These are phyloP conservation scores for Curvularia sp. DNA, from an alignment of 2,329 filamentous ascomycete genomes.

Conservation along the genomic window DNA sequence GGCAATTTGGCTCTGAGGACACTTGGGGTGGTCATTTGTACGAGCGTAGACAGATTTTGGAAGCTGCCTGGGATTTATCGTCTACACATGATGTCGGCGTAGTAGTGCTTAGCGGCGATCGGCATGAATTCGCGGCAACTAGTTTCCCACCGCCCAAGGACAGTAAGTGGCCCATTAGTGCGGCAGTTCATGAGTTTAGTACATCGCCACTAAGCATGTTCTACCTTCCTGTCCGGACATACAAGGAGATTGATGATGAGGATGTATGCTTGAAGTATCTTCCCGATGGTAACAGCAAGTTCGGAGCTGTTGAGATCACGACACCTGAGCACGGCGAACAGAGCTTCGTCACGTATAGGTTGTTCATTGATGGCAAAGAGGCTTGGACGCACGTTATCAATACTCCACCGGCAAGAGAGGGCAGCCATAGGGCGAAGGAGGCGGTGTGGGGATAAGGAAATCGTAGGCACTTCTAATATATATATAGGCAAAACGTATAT, in stretches of 20 bases:
- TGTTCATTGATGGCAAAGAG: constrained; percentile 83
- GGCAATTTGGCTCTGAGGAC: constrained; percentile 84
- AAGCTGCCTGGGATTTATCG: constrained; percentile 92
- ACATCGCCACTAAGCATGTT: constrained; percentile 94
- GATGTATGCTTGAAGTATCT: constrained; percentile 89
- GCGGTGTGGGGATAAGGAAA: constrained; percentile 53
- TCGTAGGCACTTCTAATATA: background rate
- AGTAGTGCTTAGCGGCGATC: constrained; percentile 84
- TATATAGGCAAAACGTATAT: background rate
- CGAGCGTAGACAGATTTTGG: constrained; percentile 79
- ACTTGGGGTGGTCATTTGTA: constrained; percentile 92
- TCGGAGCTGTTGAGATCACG: constrained; percentile 81
- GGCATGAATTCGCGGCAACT: constrained; percentile 97
- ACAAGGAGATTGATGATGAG: constrained; percentile 78
- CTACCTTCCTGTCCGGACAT: constrained; percentile 83
- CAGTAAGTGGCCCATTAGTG: constrained; percentile 58
- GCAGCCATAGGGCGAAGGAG: constrained; percentile 53
- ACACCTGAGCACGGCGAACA: constrained; percentile 68
- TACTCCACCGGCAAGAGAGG: constrained; percentile 51
- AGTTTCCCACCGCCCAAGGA: constrained; percentile 70
- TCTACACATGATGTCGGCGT: constrained; percentile 73
- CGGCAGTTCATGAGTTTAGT: constrained; percentile 82
- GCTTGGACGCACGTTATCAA: constrained; percentile 69
- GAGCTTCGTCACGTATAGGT: constrained; percentile 77
- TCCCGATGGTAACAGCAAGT: constrained; percentile 86